Conservation (phyloP, 345 rosid genomes). For the Boechera retrofracta region DNA sequence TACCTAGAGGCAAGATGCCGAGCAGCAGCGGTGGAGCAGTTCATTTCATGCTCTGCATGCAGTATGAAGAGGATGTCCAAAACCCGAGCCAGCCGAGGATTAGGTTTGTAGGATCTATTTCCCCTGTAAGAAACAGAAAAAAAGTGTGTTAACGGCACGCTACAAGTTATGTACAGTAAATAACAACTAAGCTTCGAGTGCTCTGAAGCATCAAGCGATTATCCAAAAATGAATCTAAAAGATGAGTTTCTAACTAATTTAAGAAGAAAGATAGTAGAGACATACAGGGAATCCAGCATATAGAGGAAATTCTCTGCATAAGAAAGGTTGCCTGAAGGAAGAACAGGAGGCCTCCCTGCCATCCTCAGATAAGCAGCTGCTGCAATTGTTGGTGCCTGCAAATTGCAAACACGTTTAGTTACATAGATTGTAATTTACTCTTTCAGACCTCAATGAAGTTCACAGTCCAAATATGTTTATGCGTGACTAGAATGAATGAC, state of each 20-base stretch:
- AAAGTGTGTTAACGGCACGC: background rate
- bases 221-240: background rate
- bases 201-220: background rate
- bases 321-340: slow-evolving; percentile 88
- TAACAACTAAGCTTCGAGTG: slow-evolving; percentile 7
- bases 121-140: slow-evolving; percentile 61
- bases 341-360: slow-evolving; percentile 98
- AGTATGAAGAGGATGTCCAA: slow-evolving; percentile 87
- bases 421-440: background rate
- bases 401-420: slow-evolving; percentile 6
- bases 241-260: background rate
- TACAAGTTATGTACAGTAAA: background rate
- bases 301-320: slow-evolving; percentile 93
- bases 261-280: slow-evolving; percentile 9
- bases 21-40: slow-evolving; percentile 95
- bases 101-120: slow-evolving; percentile 80
- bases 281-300: slow-evolving; percentile 95
- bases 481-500: background rate
- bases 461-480: background rate
- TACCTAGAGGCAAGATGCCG: slow-evolving; percentile 98
- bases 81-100: slow-evolving; percentile 91
- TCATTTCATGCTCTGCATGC: slow-evolving; percentile 99
- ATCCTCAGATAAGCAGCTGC: slow-evolving; percentile 95
- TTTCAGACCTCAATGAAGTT: background rate
- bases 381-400: slow-evolving; percentile 90